Percentiles rank a stretch among this genome's conserved stretches.
Conservation (phyloP, 1,284 basidiomycete species). For the Fistulinella staudtii region DNA sequence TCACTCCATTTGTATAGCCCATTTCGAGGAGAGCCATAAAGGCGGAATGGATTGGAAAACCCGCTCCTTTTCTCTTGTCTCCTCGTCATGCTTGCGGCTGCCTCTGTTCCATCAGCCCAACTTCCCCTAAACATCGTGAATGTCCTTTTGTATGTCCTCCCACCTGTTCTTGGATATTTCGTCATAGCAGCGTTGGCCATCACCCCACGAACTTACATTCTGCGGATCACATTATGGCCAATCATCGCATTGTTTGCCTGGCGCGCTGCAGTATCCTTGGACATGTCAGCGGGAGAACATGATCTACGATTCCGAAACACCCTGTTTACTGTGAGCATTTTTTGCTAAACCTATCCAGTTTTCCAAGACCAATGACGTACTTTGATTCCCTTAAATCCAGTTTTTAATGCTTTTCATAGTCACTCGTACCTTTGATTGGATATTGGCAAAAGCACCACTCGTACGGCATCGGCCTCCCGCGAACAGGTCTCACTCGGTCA, state of each 20-base stretch:
- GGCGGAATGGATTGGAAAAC: no score
- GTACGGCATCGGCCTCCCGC: slow-evolving; percentile 4
- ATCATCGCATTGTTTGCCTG: slow-evolving; percentile 39
- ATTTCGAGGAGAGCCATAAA: no score
- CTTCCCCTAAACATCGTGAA: not conserved
- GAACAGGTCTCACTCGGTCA: not conserved
- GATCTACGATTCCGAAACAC: slow-evolving; percentile 38
- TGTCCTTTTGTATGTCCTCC: slow-evolving; percentile 28
- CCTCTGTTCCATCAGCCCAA: not conserved
- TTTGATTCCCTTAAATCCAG: no score
- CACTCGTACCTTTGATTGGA: slow-evolving; percentile 21
- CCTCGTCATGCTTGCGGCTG: no score
- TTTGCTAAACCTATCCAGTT: no score
- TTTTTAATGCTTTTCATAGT: slow-evolving; percentile 9
- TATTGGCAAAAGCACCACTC: slow-evolving; percentile 4
- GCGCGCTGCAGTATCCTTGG: slow-evolving; percentile 39
- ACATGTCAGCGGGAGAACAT: slow-evolving; percentile 36
- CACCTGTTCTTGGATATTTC: slow-evolving; percentile 43
- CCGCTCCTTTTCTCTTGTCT: no score
- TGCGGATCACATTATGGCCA: slow-evolving; percentile 45
- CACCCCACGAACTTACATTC: slow-evolving; percentile 38
- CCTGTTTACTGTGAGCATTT: slow-evolving; percentile 33
- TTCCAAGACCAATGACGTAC: no score
- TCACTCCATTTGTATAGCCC: no score
- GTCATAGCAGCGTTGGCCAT: slow-evolving; percentile 45